Conservation (phyloP, 768 basidiomycete species). For the Lactarius deliciosus region DNA sequence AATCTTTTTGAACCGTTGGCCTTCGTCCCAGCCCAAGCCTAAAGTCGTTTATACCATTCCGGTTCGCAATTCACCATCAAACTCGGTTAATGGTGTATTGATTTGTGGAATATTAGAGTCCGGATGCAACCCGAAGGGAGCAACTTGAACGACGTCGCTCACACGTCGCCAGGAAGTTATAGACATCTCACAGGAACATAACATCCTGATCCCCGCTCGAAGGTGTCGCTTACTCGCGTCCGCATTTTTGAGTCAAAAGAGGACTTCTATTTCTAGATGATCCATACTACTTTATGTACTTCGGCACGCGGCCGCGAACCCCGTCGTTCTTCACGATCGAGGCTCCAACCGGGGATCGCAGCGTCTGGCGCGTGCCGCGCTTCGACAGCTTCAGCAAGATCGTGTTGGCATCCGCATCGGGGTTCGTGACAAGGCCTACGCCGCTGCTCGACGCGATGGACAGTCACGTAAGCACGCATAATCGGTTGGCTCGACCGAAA, state of each 20-base stretch:
- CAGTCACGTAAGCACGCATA: slow-evolving; percentile 50
- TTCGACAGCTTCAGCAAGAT: slow-evolving; percentile 92
- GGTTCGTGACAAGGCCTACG: slow-evolving; percentile 76
- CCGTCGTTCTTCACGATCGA: slow-evolving; percentile 70
- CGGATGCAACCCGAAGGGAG: slow-evolving; percentile 86
- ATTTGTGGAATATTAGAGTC: slow-evolving; percentile 49
- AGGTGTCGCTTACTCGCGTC: slow-evolving; percentile 45
- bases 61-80: slow-evolving; percentile 37
- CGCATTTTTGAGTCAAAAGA: background rate
- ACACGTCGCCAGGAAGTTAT: slow-evolving; percentile 73
- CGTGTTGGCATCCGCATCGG: slow-evolving; percentile 73
- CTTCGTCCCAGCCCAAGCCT: slow-evolving; percentile 64
- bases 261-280: slow-evolving; percentile 53
- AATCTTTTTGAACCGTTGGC: slow-evolving; percentile 71
- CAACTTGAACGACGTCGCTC: slow-evolving; percentile 67
- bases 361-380: slow-evolving; percentile 73
- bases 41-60: slow-evolving; percentile 81
- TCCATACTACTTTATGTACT: slow-evolving; percentile 79
- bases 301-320: slow-evolving; percentile 58
- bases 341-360: slow-evolving; percentile 52
- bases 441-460: slow-evolving; percentile 68
- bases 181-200: slow-evolving; percentile 64
- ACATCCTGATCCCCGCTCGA: slow-evolving; percentile 75
- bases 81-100: background rate
- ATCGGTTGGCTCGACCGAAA: too few species aligned